phyloP scores from a whole-genome alignment of 2,329 filamentous ascomycete genomes.

The Epichloe amarillans region DNA sequence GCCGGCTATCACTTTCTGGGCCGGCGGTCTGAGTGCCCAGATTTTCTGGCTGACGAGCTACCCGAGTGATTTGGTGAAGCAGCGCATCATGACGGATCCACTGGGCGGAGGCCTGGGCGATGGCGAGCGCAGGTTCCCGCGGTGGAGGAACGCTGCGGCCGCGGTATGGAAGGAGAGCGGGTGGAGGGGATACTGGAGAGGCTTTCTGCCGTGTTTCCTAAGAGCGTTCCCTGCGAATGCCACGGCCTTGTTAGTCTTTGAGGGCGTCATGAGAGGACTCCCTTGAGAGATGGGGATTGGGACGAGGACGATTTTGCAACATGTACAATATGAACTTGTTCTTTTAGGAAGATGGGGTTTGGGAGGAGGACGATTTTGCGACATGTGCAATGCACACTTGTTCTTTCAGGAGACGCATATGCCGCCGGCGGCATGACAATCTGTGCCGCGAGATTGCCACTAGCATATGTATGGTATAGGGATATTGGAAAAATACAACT shows the following conservation, averaged over 20 bases:
- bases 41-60: slow-evolving; percentile 91
- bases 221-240: slow-evolving; percentile 93
- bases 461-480: background rate
- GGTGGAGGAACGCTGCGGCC: slow-evolving; percentile 68
- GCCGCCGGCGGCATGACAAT: background rate
- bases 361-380: background rate
- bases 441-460: background rate
- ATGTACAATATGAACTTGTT: too few relatives aligned
- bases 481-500: too few relatives aligned
- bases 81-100: slow-evolving; percentile 92
- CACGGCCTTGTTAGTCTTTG: slow-evolving; percentile 84
- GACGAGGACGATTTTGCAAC: background rate
- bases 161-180: slow-evolving; percentile 68
- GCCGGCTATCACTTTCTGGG: slow-evolving; percentile 91
- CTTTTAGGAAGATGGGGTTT: too few relatives aligned
- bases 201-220: slow-evolving; percentile 86
- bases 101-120: slow-evolving; percentile 58
- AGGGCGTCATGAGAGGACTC: slow-evolving; percentile 68
- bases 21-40: slow-evolving; percentile 83
- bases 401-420: background rate
- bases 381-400: background rate
- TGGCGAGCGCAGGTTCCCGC: slow-evolving; percentile 52
- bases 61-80: slow-evolving; percentile 87
- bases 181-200: slow-evolving; percentile 76
- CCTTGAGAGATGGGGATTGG: slow-evolving; percentile 12